Evolutionary conservation across 805 yeast genomes (phyloP).

Genomic region (Candida verbasci): DNA sequence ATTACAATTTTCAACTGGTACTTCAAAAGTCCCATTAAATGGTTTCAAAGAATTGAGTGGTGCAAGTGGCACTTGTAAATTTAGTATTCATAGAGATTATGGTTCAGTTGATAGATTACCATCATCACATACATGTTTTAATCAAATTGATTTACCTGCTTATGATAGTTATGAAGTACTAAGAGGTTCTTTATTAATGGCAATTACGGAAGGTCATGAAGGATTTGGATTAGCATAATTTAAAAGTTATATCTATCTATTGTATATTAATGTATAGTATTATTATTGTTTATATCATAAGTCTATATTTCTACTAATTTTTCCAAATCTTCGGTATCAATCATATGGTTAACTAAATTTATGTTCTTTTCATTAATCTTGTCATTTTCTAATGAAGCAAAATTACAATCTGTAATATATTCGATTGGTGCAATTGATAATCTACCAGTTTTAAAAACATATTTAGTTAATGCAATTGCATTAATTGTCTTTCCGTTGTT

Average conservation of each 20-base stretch:
- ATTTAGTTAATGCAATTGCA: conserved; percentile 67
- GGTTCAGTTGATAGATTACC: conserved; percentile 86
- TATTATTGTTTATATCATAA: not conserved
- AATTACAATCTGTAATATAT: conserved; percentile 51
- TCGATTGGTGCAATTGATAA: conserved; percentile 67
- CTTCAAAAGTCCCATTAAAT: conserved; percentile 90
- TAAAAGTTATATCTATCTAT: not conserved
- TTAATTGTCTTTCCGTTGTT: conserved; percentile 42
- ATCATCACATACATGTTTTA: conserved; percentile 94
- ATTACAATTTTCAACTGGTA: conserved; percentile 94
- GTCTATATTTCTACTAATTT: conserved; percentile 10
- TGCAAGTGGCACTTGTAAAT: conserved; percentile 78
- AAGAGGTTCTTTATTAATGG: conserved; percentile 73
- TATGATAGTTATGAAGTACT: conserved; percentile 85
- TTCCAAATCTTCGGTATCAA: conserved; percentile 33
- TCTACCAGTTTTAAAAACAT: conserved; percentile 68
- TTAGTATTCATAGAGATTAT: conserved; percentile 85
- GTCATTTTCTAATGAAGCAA: conserved; percentile 50
- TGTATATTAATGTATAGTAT: conserved; percentile 2
- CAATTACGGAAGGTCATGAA: conserved; percentile 92
- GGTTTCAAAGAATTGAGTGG: conserved; percentile 92
- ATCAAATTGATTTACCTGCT: conserved; percentile 90
- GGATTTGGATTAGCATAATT: conserved; percentile 82
- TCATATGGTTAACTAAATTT: conserved; percentile 27
- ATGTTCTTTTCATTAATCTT: conserved; percentile 36